Percentiles rank a stretch among this genome's conserved stretches.
Evolutionary conservation across 495 filamentous ascomycete genomes (phyloP).

Genomic region (Recurvomyces mirabilis): DNA sequence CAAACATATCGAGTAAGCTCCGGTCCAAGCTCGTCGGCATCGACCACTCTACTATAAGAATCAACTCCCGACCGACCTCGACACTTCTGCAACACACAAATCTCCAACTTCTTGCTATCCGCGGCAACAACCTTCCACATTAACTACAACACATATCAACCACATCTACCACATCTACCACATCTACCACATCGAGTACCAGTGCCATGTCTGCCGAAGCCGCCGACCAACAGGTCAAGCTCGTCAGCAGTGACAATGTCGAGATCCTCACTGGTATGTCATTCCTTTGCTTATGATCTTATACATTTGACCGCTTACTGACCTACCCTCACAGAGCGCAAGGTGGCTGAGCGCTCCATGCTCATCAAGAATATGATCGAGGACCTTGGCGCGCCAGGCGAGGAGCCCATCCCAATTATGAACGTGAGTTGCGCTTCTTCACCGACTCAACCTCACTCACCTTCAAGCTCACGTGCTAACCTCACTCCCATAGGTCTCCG

Average conservation of each 20-base stretch:
- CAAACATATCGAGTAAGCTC: no score
- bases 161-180: no score
- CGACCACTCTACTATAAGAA: no score
- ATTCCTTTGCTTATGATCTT: background rate
- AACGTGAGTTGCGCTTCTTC: slow-evolving; percentile 65
- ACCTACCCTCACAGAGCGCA: slow-evolving; percentile 47
- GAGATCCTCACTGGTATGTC: slow-evolving; percentile 13
- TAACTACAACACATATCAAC: background rate
- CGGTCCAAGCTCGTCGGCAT: no score
- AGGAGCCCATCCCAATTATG: slow-evolving; percentile 66
- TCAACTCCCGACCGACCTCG: background rate
- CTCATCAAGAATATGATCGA: slow-evolving; percentile 98
- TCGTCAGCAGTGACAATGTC: slow-evolving; percentile 19
- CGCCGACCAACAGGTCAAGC: slow-evolving; percentile 16
- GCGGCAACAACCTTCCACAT: background rate
- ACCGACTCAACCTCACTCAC: slow-evolving; percentile 4
- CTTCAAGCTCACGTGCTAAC: slow-evolving; percentile 15
- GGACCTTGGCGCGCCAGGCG: slow-evolving; percentile 59
- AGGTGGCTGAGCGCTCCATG: slow-evolving; percentile 80
- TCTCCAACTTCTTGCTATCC: background rate
- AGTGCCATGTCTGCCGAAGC: slow-evolving; percentile 12
- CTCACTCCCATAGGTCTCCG: slow-evolving; percentile 58
- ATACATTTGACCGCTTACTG: slow-evolving; percentile 3
- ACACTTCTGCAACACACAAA: background rate
- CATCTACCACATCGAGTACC: background rate